Evolutionary conservation across 345 rosid species (phyloP).

Genomic region (Syzygium aqueum): DNA sequence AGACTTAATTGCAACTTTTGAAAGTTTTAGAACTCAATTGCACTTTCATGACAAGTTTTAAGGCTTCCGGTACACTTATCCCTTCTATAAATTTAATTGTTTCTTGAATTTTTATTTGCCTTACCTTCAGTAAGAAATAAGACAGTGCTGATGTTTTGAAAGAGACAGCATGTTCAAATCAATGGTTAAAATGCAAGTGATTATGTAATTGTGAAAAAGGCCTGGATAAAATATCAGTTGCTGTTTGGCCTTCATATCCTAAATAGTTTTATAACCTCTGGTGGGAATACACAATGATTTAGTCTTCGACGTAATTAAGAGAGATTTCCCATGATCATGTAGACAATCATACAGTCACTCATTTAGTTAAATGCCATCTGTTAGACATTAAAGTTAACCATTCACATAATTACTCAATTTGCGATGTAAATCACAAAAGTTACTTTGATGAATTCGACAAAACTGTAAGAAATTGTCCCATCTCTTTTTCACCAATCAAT

Average conservation of each 20-base stretch:
- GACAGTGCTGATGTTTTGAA: not conserved
- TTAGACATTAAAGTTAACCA: not conserved
- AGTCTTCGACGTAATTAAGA: not conserved
- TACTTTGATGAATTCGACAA: not conserved
- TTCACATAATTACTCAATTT: not conserved
- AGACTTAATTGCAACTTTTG: not conserved
- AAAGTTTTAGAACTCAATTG: too few species aligned
- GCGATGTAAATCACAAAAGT: not conserved
- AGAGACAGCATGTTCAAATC: not conserved
- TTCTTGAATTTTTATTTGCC: not conserved
- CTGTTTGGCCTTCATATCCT: too few species aligned
- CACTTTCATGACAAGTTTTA: not conserved
- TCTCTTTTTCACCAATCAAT: not conserved
- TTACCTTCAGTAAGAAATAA: not conserved
- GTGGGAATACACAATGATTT: too few species aligned
- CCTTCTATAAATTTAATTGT: not conserved
- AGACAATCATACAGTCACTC: not conserved
- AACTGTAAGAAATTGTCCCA: not conserved
- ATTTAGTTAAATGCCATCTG: not conserved
- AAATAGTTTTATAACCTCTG: too few species aligned
- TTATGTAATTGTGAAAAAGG: not conserved
- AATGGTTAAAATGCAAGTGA: not conserved
- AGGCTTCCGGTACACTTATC: not conserved
- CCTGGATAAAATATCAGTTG: too few species aligned
- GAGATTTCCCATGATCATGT: not conserved